Evolutionary conservation across 2,329 filamentous ascomycete genomes (phyloP).

Genomic region (Claviceps lovelessii): DNA sequence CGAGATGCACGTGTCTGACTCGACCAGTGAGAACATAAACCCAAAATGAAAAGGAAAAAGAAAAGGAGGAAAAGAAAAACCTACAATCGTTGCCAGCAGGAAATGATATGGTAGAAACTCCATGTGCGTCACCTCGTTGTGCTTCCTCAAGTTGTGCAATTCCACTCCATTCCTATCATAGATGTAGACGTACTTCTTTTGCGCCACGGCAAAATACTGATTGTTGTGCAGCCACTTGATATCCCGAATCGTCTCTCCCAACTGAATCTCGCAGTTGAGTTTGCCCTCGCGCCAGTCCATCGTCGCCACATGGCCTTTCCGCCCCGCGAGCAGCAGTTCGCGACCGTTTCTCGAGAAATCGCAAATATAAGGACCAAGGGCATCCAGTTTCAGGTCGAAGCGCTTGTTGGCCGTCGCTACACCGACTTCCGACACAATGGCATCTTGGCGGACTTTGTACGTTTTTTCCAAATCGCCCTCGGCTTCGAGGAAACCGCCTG

Average conservation of each 20-base stretch:
- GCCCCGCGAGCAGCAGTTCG: slow-evolving; percentile 69
- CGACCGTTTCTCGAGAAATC: slow-evolving; percentile 86
- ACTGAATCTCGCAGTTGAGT: slow-evolving; percentile 77
- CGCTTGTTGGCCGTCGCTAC: slow-evolving; percentile 82
- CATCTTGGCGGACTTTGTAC: slow-evolving; percentile 81
- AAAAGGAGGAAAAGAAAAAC: slow-evolving; percentile 16
- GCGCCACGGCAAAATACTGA: slow-evolving; percentile 84
- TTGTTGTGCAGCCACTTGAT: slow-evolving; percentile 89
- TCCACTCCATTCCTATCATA: slow-evolving; percentile 88
- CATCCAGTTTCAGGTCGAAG: slow-evolving; percentile 73
- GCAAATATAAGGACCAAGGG: slow-evolving; percentile 72
- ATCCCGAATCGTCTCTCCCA: slow-evolving; percentile 81
- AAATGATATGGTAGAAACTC: slow-evolving; percentile 96
- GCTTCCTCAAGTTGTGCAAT: slow-evolving; percentile 78
- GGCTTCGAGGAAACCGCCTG: slow-evolving; percentile 70
- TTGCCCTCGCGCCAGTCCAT: slow-evolving; percentile 95
- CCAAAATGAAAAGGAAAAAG: neutral
- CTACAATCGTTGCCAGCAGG: slow-evolving; percentile 69
- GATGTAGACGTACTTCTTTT: slow-evolving; percentile 95
- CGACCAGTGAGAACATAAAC: no score
- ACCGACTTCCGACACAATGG: slow-evolving; percentile 60
- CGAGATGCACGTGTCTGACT: neutral
- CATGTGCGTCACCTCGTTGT: slow-evolving; percentile 82
- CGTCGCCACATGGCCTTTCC: slow-evolving; percentile 87
- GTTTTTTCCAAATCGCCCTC: slow-evolving; percentile 82